Conservation (phyloP, 768 basidiomycete genomes). For the Tubosaeta sp. region DNA sequence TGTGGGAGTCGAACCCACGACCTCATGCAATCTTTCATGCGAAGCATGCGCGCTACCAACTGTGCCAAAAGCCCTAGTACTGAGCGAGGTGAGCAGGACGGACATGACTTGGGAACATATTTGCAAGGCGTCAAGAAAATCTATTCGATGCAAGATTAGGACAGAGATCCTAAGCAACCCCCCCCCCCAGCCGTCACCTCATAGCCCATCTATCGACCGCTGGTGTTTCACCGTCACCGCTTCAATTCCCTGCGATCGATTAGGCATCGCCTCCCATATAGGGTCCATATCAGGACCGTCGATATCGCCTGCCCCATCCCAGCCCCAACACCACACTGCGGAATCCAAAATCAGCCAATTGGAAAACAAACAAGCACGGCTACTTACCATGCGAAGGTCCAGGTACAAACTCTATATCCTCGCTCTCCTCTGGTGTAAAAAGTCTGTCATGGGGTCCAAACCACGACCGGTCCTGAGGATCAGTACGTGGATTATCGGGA, state of each 20-base stretch:
- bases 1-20: conserved; percentile 55
- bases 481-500: conserved; percentile 92
- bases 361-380: neutral
- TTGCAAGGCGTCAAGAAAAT: neutral
- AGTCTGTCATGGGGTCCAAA: conserved; percentile 95
- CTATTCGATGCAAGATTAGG: neutral
- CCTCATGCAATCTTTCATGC: conserved; percentile 47
- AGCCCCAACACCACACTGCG: conserved; percentile 99
- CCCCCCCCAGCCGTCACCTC: conserved; percentile 1
- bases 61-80: conserved; percentile 49
- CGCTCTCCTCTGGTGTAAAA: conserved; percentile 85
- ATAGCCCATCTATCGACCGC: conserved; percentile 34
- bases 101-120: neutral
- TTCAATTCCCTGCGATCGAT: conserved; percentile 52
- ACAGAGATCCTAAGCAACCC: conserved; percentile 14
- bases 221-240: conserved; percentile 72
- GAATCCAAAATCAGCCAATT: neutral
- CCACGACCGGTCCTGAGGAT: conserved; percentile 97
- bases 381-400: conserved; percentile 80
- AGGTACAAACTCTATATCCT: conserved; percentile 67
- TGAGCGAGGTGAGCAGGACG: too few species aligned
- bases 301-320: conserved; percentile 98
- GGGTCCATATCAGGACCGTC: conserved; percentile 98
- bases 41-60: conserved; percentile 61
- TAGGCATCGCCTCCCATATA: conserved; percentile 86